Conservation (phyloP, 768 basidiomycete genomes). For the Boletus rubescentipes region DNA sequence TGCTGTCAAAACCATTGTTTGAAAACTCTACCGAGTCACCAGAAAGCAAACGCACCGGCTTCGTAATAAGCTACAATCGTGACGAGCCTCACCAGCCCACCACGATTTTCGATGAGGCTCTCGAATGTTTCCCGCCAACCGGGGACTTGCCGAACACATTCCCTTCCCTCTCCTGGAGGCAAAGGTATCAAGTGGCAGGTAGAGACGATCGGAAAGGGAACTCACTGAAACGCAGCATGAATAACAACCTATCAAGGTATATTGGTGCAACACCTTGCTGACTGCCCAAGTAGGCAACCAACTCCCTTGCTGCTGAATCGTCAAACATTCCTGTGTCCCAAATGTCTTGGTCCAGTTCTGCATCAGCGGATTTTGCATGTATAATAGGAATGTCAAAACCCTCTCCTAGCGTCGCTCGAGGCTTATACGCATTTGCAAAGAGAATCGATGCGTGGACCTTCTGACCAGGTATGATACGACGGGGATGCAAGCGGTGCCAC, state of each 20-base stretch:
- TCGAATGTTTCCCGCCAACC: background rate
- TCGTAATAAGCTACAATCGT: conserved; percentile 11
- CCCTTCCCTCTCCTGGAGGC: conserved; percentile 7
- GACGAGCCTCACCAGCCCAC: conserved; percentile 7
- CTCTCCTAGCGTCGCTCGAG: conserved; percentile 4
- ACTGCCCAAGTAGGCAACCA: conserved; percentile 2
- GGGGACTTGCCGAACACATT: background rate
- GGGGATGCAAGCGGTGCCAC: background rate
- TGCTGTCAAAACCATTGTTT: background rate
- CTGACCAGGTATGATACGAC: conserved; percentile 16
- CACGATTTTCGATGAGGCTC: background rate
- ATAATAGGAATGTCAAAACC: conserved; percentile 10
- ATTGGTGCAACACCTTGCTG: conserved; percentile 10
- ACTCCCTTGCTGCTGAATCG: background rate
- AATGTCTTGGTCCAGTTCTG: background rate
- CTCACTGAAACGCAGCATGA: conserved; percentile 22
- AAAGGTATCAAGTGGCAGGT: background rate
- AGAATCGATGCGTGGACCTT: conserved; percentile 17
- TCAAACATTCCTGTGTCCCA: conserved; percentile 16
- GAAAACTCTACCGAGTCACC: background rate
- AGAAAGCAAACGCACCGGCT: conserved; percentile 2
- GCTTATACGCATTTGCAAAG: conserved; percentile 11
- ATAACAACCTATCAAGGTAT: conserved; percentile 9
- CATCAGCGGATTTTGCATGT: background rate
- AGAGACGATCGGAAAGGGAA: background rate